Evolutionary conservation across 768 basidiomycete genomes (phyloP).

Genomic region (Mycena indigotica): DNA sequence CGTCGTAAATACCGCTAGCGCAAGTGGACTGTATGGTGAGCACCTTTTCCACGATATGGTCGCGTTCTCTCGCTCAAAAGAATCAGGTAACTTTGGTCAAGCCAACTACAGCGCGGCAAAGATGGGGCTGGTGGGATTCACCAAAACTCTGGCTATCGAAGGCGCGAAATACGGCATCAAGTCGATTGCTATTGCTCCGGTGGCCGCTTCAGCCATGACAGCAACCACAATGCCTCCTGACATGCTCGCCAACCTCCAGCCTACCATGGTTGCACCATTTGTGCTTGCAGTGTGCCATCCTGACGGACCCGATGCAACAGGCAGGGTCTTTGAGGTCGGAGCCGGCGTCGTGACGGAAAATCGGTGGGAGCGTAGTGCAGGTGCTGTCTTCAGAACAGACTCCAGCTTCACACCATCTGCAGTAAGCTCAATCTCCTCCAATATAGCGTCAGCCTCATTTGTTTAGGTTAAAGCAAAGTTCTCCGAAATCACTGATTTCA

Average conservation of each 20-base stretch:
- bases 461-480: slow-evolving; percentile 86
- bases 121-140: slow-evolving; percentile 92
- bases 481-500: slow-evolving; percentile 80
- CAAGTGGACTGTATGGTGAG: slow-evolving; percentile 89
- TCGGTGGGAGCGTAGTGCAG: slow-evolving; percentile 90
- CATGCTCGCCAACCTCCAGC: slow-evolving; percentile 47
- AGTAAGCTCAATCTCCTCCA: slow-evolving; percentile 38
- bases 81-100: slow-evolving; percentile 89
- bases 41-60: slow-evolving; percentile 1
- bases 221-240: slow-evolving; percentile 87
- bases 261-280: slow-evolving; percentile 90
- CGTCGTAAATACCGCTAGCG: slow-evolving; percentile 91
- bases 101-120: slow-evolving; percentile 98
- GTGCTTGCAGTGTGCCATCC: slow-evolving; percentile 88
- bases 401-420: slow-evolving; percentile 91
- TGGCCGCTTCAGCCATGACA: slow-evolving; percentile 96
- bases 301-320: slow-evolving; percentile 75
- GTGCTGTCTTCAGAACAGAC: slow-evolving; percentile 88
- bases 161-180: slow-evolving; percentile 91
- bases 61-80: neutral
- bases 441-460: neutral
- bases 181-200: slow-evolving; percentile 85
- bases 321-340: slow-evolving; percentile 89
- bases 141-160: slow-evolving; percentile 90
- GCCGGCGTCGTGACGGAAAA: slow-evolving; percentile 91